These are phyloP conservation scores for Starmerella lactis-condensi DNA, from an alignment of 805 yeast species.

Conservation along the genomic window DNA sequence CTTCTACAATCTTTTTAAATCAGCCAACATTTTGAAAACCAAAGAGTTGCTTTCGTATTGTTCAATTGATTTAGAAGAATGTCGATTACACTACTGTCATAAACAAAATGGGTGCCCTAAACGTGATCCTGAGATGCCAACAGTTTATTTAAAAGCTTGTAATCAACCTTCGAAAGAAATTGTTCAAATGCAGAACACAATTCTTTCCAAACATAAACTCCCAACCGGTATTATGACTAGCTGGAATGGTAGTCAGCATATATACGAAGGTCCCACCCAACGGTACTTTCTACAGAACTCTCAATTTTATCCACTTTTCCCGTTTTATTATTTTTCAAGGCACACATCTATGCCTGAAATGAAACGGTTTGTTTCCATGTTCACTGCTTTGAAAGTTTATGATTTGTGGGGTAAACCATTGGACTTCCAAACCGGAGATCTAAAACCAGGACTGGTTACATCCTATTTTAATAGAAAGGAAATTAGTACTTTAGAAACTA, in stretches of 20 bases:
- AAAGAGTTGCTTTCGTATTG: not conserved
- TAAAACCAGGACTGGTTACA: no score
- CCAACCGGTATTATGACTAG: slow-evolving; percentile 4
- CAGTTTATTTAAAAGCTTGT: slow-evolving; percentile 13
- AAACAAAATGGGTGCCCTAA: slow-evolving; percentile 6
- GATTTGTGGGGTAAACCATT: no score
- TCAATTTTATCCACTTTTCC: slow-evolving; percentile 14
- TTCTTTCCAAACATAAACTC: slow-evolving; percentile 9
- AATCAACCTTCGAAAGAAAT: slow-evolving; percentile 9
- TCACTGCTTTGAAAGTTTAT: slow-evolving; percentile 7
- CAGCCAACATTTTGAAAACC: slow-evolving; percentile 13
- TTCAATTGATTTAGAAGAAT: not conserved
- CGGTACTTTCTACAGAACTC: slow-evolving; percentile 6
- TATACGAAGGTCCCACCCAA: slow-evolving; percentile 7
- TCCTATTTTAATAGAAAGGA: no score
- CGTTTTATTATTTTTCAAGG: slow-evolving; percentile 19
- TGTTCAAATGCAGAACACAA: slow-evolving; percentile 8
- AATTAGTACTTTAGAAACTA: no score
- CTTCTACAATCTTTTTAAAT: slow-evolving; percentile 15
- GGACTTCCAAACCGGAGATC: no score
- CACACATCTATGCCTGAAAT: slow-evolving; percentile 21
- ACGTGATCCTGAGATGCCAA: slow-evolving; percentile 9
- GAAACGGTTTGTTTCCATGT: slow-evolving; percentile 10
- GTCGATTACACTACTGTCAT: slow-evolving; percentile 11
- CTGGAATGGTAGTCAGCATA: slow-evolving; percentile 1